phyloP scores from a whole-genome alignment of 1,284 basidiomycete species.

The Pascua sp. region DNA sequence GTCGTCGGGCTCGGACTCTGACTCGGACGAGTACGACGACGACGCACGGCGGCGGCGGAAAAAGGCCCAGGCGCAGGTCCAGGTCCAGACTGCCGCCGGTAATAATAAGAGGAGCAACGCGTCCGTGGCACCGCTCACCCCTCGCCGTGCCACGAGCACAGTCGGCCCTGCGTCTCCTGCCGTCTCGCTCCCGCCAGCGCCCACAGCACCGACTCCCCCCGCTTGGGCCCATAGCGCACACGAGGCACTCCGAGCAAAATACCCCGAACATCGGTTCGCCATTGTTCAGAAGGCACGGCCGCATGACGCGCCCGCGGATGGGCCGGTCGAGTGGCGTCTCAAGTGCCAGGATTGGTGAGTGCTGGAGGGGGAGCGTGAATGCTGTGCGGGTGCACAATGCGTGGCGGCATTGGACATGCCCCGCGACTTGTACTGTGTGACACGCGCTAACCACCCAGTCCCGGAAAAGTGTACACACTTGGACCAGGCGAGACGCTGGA shows the following conservation, averaged over 20 bases:
- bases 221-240: slow-evolving; percentile 67
- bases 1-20: slow-evolving; percentile 20
- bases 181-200: background rate
- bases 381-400: too few species aligned
- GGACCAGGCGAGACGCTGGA: slow-evolving; percentile 83
- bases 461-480: slow-evolving; percentile 76
- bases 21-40: slow-evolving; percentile 18
- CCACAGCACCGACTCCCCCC: slow-evolving; percentile 52
- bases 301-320: slow-evolving; percentile 53
- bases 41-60: slow-evolving; percentile 10
- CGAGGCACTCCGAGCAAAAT: slow-evolving; percentile 64
- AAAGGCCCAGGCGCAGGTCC: slow-evolving; percentile 2
- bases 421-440: too few species aligned
- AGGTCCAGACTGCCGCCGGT: too few species aligned
- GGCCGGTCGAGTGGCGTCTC: slow-evolving; percentile 77
- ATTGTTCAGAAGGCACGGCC: slow-evolving; percentile 61
- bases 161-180: too few species aligned
- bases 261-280: slow-evolving; percentile 78
- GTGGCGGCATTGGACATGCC: too few species aligned
- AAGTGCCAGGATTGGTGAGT: slow-evolving; percentile 78
- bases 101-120: too few species aligned
- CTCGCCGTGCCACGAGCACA: too few species aligned
- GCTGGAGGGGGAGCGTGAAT: too few species aligned
- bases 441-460: slow-evolving; percentile 16
- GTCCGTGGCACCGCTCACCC: too few species aligned